Base-by-base conservation (phyloP, 1,139 yeast genomes). In the Pichia sp. region DNA sequence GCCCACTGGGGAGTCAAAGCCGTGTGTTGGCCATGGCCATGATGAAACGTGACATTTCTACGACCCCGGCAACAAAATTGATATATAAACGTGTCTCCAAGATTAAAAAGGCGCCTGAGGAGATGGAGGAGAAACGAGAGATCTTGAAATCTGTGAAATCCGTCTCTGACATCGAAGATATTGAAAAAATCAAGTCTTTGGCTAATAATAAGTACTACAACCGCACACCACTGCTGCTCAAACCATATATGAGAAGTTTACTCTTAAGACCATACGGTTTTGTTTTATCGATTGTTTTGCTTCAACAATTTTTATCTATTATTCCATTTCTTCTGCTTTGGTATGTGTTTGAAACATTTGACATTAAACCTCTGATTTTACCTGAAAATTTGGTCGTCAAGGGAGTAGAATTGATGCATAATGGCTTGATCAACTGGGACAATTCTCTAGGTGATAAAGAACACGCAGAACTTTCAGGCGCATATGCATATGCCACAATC, bases 221-320 rank as follows among this genome's bases (percentile, higher is more conserved):
- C 31, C 47, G 46, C 32, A 54, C 61, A 6, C 66, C 66, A 8
- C 39, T 47, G 3, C 36, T 61, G 4, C 40, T 62, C 16, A 58
- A 52, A 38, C 64, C 65, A 5, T 60, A 59, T 41, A 52, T 61
- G 55, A 52, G 54, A 37, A 51, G 55, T 5, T 46, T 62, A 39
- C 42, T 61, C 42, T 39, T 54, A 4, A 49, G 63, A 39, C 67
- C 67, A 1, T 41, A 57, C 31, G 62, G 59, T 6, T 62, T 62
- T 42, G 58, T 62, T 1, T 32, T 61, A 4, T 73, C 95, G 3
- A 86, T 90, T 55, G 61, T 85, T 9, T 64, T 88, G 2, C 68
- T 90, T n/a, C 97, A 90, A 58, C 97, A 90, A 60, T 55, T 86
- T 39, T 75, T 95, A 0, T 96, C 97, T 2, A 72, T 90, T 4